phyloP scores from a whole-genome alignment of 1,284 basidiomycete species.

The Testicularia cyperi region DNA sequence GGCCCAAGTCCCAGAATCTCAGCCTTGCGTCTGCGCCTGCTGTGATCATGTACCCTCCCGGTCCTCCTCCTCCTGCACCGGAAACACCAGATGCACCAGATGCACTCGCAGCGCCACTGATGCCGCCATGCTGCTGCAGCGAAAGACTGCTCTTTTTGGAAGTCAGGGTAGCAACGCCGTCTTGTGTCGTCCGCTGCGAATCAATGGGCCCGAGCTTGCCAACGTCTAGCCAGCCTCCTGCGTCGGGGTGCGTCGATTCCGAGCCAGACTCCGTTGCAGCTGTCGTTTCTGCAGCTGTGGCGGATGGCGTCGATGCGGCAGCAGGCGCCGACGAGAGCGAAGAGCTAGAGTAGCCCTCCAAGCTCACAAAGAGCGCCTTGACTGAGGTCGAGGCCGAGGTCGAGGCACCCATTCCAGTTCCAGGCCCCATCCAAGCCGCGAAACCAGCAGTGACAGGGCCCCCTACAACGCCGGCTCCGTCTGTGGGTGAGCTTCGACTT shows the following conservation, averaged over 20 bases:
- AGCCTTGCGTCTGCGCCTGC: slow-evolving; percentile 80
- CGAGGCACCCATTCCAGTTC: not conserved
- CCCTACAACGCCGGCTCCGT: no score
- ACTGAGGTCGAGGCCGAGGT: slow-evolving; percentile 9
- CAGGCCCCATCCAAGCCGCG: no score
- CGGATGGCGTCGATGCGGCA: not conserved
- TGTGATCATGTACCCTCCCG: slow-evolving; percentile 72
- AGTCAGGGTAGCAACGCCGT: no score
- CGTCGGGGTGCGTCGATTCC: slow-evolving; percentile 5
- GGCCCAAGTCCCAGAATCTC: slow-evolving; percentile 75
- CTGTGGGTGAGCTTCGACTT: no score
- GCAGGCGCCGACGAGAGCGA: slow-evolving; percentile 6
- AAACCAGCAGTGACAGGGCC: no score
- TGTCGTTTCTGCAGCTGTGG: not conserved
- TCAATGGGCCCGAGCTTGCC: slow-evolving; percentile 41
- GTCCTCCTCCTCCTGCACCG: slow-evolving; percentile 11
- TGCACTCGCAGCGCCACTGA: not conserved
- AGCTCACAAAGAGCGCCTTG: slow-evolving; percentile 40
- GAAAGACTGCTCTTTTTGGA: no score
- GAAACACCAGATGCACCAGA: slow-evolving; percentile 2
- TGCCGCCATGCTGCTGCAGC: no score
- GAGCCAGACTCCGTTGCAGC: slow-evolving; percentile 3
- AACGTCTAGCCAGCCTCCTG: slow-evolving; percentile 51
- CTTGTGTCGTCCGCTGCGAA: no score
- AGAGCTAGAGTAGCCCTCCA: slow-evolving; percentile 44